These are phyloP conservation scores for Diaporthe nobilis DNA, from an alignment of 2,329 filamentous ascomycete species.

Conservation along the genomic window DNA sequence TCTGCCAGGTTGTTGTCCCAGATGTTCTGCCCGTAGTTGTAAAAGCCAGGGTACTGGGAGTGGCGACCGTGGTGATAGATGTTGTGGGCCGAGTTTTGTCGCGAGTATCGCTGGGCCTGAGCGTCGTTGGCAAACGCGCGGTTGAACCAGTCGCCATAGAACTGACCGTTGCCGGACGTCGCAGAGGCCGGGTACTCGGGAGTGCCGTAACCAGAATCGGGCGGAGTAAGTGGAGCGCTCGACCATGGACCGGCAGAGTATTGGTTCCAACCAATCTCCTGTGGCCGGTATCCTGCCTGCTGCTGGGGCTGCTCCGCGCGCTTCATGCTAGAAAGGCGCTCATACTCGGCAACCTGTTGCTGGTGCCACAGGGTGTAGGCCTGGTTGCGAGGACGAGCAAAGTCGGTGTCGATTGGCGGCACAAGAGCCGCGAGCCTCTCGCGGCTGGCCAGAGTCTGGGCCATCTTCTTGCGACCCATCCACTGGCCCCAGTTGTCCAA, in stretches of 20 bases:
- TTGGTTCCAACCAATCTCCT: constrained; percentile 61
- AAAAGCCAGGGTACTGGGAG: constrained; percentile 58
- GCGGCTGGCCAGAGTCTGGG: constrained; percentile 62
- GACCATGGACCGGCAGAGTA: constrained; percentile 58
- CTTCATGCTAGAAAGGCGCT: constrained; percentile 60
- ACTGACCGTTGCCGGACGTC: constrained; percentile 66
- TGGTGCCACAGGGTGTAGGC: constrained; percentile 63
- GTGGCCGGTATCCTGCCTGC: constrained; percentile 56
- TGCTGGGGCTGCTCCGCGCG: constrained; percentile 48
- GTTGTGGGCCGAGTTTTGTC: constrained; percentile 52
- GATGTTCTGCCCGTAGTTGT: constrained; percentile 60
- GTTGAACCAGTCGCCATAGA: constrained; percentile 69
- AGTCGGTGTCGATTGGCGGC: constrained; percentile 62
- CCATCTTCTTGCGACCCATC: constrained; percentile 68
- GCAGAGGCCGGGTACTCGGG: constrained; percentile 71
- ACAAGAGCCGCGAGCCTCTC: constrained; percentile 65
- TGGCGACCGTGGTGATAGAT: constrained; percentile 59
- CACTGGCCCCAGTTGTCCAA: constrained; percentile 72
- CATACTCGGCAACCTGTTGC: constrained; percentile 69
- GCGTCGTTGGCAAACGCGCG: constrained; percentile 52
- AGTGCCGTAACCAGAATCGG: constrained; percentile 73
- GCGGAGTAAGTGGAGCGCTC: constrained; percentile 65
- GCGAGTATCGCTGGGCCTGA: constrained; percentile 60
- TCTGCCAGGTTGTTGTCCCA: constrained; percentile 68
- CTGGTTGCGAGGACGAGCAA: constrained; percentile 51